Conservation (phyloP, 805 yeast genomes). For the Ascoidea asiatica region DNA sequence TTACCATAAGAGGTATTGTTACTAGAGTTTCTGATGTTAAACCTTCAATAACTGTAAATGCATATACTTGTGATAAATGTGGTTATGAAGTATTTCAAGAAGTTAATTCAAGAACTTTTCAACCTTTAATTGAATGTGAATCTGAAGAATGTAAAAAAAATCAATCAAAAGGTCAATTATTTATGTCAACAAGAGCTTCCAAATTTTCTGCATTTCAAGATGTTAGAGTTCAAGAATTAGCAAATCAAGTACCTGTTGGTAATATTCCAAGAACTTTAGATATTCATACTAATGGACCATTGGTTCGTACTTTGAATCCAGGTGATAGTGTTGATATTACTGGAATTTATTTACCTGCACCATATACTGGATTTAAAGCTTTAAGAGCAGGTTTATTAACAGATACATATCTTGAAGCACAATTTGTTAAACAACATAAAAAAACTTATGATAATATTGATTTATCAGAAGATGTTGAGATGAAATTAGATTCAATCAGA, state of each 20-base stretch:
- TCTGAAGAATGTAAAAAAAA: slow-evolving; percentile 69
- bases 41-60: slow-evolving; percentile 81
- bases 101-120: slow-evolving; percentile 69
- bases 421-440: slow-evolving; percentile 76
- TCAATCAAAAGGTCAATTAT: slow-evolving; percentile 76
- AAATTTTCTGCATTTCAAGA: slow-evolving; percentile 94
- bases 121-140: slow-evolving; percentile 81
- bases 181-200: slow-evolving; percentile 90
- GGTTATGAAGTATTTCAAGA: slow-evolving; percentile 96
- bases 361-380: slow-evolving; percentile 92
- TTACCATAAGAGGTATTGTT: slow-evolving; percentile 87
- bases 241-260: slow-evolving; percentile 95
- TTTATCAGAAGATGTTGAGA: slow-evolving; percentile 40
- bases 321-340: slow-evolving; percentile 92
- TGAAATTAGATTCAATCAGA: slow-evolving; percentile 40
- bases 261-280: slow-evolving; percentile 86
- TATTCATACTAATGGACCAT: slow-evolving; percentile 82
- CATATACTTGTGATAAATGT: slow-evolving; percentile 95
- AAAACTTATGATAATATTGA: slow-evolving; percentile 63
- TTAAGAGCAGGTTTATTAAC: slow-evolving; percentile 85
- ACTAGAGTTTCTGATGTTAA: slow-evolving; percentile 94
- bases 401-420: slow-evolving; percentile 87
- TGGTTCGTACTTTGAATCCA: slow-evolving; percentile 78
- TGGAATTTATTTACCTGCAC: slow-evolving; percentile 87
- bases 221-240: slow-evolving; percentile 84